These are phyloP conservation scores for Lophium mytilinum DNA, from an alignment of 495 filamentous ascomycete genomes.

Conservation along the genomic window DNA sequence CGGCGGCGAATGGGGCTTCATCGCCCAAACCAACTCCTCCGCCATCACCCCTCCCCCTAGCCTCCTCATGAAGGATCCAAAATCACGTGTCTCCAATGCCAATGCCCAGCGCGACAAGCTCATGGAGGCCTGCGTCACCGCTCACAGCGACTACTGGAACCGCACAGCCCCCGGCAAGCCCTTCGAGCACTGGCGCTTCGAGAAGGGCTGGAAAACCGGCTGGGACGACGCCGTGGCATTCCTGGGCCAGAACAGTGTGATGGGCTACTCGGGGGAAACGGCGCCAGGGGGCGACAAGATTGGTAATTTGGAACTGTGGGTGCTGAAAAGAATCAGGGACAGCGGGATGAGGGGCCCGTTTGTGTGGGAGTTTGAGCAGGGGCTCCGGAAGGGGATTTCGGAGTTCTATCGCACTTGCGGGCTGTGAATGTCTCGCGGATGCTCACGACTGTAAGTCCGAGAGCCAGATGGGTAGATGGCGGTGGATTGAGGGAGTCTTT, in stretches of 20 bases:
- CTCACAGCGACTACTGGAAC: slow-evolving; percentile 42
- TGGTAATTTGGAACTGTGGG: slow-evolving; percentile 47
- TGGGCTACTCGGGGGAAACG: neutral
- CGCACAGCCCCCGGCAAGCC: slow-evolving; percentile 31
- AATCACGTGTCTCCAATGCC: slow-evolving; percentile 27
- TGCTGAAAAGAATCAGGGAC: slow-evolving; percentile 44
- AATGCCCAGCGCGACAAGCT: slow-evolving; percentile 27
- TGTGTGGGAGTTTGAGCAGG: slow-evolving; percentile 47
- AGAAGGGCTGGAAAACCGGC: slow-evolving; percentile 45
- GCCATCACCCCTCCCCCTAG: slow-evolving; percentile 35
- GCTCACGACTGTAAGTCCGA: no score
- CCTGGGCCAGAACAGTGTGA: slow-evolving; percentile 32
- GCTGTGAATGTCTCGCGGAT: slow-evolving; percentile 7
- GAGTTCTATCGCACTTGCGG: slow-evolving; percentile 36
- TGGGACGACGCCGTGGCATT: slow-evolving; percentile 44
- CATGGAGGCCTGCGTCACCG: slow-evolving; percentile 24
- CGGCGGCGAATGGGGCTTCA: slow-evolving; percentile 49
- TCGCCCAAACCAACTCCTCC: slow-evolving; percentile 35
- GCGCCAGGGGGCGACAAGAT: slow-evolving; percentile 40
- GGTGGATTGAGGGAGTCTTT: no score
- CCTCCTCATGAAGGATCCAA: slow-evolving; percentile 32
- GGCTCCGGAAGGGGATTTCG: slow-evolving; percentile 39
- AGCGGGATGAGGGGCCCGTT: slow-evolving; percentile 35
- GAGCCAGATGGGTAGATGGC: no score
- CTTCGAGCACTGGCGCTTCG: slow-evolving; percentile 45